Base-by-base conservation (phyloP, 1,139 yeast species). In the Candida sanyaensis region DNA sequence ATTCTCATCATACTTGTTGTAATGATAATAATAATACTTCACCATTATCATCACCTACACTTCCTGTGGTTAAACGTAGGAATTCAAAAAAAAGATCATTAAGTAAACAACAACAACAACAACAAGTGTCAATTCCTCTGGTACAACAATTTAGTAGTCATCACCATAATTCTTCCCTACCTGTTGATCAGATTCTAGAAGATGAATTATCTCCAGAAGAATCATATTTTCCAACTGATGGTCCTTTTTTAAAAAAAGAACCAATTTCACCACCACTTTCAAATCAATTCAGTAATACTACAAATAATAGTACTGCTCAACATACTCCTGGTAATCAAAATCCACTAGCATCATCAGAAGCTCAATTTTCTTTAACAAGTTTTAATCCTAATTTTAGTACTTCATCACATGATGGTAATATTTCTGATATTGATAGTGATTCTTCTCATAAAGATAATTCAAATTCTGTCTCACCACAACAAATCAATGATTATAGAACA, bases 401-500 rank as follows among this genome's bases (percentile, higher is more conserved):
- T 32, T 26, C 28, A 4, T 26, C 28, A 6, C 12, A 38, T n/a
- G 28, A 17, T 40, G 33, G 29, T 23, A 21, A 41, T 11, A 41
- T 50, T 29, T 53, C 56, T 6, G 56, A 53, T 38, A 29, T 47
- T 6, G 54, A 51, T 5, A 49, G 50, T 41, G 52, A 51, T 41
- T 29, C 48, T 6, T 37, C 47, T 3, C 32, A 47, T 34, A 42
- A 37, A 26, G 44, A 33, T 10, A 36, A 34, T 24, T 37, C 33
- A 7, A 49, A 31, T 4, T 34, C 49, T 1, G 41, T 46, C 8
- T 51, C 55, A 17, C 54, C 55, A 23, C 50, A 49, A 23, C 13
- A 24, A 13, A 21, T 37, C 17, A 41, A 26, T 5, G 43, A 42
- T 9, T 39, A 43, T 31, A 43, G 41, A 17, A 40, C 50, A 26